Evolutionary conservation across 768 basidiomycete species (phyloP), one percentile per base, ranked within the genome.

Genomic region (Lentinula detonsa): DNA sequence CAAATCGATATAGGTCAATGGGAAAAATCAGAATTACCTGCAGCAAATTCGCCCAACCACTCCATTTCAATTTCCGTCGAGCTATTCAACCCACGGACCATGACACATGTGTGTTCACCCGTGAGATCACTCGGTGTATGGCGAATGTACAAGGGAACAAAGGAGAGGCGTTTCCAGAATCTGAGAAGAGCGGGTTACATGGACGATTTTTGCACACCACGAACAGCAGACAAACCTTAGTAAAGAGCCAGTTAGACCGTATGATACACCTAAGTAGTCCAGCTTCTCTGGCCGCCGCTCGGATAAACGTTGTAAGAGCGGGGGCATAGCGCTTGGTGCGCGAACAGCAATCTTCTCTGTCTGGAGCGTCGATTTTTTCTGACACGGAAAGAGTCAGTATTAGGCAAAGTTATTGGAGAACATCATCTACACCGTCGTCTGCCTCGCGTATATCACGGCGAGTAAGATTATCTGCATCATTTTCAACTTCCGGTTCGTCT

Each of bases 121-220:
- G 97, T 99, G 55, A 98, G 80, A 67, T 97, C 95, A 70, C 93
- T 97, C 61, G 87, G 80, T 5, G 94, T 96, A 74, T 98, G 97
- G 34, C 96, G 86, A 34, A 98, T 74, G 68, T 98, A 98, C 13
- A 98, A 78, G 0, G 97, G 97, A 0, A 92, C 83, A 70, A 90
- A 99, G 11, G 92, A 91, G 1, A 88, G 87, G 21, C 93, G 85
- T 74, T 98, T 98, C 97, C 97, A 98, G 78, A 98, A 99, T 62
- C 93, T 81, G 40, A 15, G 18, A 15, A 53, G 56, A 18, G 45
- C 43, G 42, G 11, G 37, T 15, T 21, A 6, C 34, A 18, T 16
- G 6, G 23, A n/a, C n/a, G 43, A n/a, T 4, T 15, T 23, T 10
- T 46, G 43, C 23, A 18, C 11, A 9, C 33, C 28, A 35, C 39